Evolutionary conservation across 345 rosid species (phyloP), one percentile per base, ranked within the genome.

Genomic region (Anastatica hierochuntica): DNA sequence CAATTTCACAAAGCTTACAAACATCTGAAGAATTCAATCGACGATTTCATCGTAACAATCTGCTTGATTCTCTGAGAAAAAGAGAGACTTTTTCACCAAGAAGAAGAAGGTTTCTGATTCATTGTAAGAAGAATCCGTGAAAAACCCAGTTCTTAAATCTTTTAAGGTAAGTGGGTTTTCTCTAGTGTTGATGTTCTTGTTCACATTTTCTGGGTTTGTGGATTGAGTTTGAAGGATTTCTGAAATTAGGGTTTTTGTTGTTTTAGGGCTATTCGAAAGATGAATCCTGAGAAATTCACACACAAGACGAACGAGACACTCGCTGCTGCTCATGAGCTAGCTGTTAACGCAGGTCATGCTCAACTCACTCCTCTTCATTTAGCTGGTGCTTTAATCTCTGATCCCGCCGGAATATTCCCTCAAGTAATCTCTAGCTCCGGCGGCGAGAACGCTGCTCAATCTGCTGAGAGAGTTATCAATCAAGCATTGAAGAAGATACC

Each of bases 231-330:
- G 2, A 47, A 12, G 15, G 15, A 3, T 31, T n/a, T 0, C 47
- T 65, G 53, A 65, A 4, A 13, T 43, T 61, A 6, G 1, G 6
- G 20, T 40, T 47, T 4, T 5, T 38, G 14, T 0, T 35, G 17
- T 47, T 9, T 12, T 38, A 58, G 61, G 16, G 2, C 16, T 36
- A 40, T 29, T 14, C 40, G 10, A 55, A 24, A 38, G 51, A 90
- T 90, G 95, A 87, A 90, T 76, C 92, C 95, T 3, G 94, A 79
- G 55, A 87, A 87, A 60, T 80, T 82, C 61, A 90, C 96, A 14
- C 89, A 84, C 83, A 87, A 84, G 83, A 87, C 98, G 7, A 81
- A 81, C 44, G 95, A 87, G 62, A 75, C 83, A 0, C 69, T 90
- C 13, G 89, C 79, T 0, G 61, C 70, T 7, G 87, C 96, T 33